Evolutionary conservation across 1,284 basidiomycete species (phyloP), one percentile per base, ranked within the genome.

Genomic region (Erythrobasidium hasegawianum): DNA sequence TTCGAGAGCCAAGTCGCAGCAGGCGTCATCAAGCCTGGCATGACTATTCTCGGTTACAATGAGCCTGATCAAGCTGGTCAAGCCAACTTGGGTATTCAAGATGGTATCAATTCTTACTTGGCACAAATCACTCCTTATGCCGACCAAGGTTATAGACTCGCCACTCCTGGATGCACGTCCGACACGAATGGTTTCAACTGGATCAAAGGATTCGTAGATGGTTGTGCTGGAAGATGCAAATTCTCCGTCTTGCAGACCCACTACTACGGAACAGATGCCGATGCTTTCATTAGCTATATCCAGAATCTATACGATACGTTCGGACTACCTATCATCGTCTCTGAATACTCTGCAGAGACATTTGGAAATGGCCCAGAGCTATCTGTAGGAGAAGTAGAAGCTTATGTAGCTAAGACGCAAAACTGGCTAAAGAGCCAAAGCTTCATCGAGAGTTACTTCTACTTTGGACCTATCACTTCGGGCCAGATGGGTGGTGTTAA

Each of bases 41-140:
- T 65, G 62, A 65, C 62, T 14, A 65, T 65, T 41, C 45, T 65
- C 16, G 62, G 62, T 16, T 65, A 65, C 62, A 65, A 65, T 22
- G 62, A 65, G 56, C 62, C 62, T 43, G 62, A 65, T 47, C 62
- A 65, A 53, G 22, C 62, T 13, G 62, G 62, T 11, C 62, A 65
- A 53, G 62, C 62, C 29, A 65, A 65, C 56, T 39, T 65, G 22
- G 62, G 47, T n/a, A 49, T 65, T 43, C 47, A 41, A 43, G 55
- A 57, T 47, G 62, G 53, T n/a, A 65, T 65, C 27, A 29, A 20
- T 1, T 50, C 41, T 10, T 65, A 57, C 62, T 41, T 55, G 20
- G 13, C 22, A 41, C 62, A 65, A 43, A 39, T 65, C 27, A 65
- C 62, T 20, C 55, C 55, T 2, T 50, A 57, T 13, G 62, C 62